These are phyloP conservation scores for Scutellaria barbata DNA, from an alignment of 257 asterid species.

Conservation along the genomic window DNA sequence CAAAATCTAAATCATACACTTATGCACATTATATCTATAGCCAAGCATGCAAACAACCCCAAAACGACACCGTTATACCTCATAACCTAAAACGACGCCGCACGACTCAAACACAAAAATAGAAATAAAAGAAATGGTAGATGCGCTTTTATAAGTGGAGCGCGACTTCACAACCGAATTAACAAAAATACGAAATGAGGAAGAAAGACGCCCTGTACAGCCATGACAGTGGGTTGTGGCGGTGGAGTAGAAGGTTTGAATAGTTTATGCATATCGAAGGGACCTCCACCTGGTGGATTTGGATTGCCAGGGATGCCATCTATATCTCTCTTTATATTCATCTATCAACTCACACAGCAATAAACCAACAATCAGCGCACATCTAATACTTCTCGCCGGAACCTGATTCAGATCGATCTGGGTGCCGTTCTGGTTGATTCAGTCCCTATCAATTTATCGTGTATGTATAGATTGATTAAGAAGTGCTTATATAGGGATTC, in stretches of 20 bases:
- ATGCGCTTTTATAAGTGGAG: too few relatives aligned
- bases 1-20: too few relatives aligned
- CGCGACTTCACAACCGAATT: too few relatives aligned
- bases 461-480: constrained; percentile 28
- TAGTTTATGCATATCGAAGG: constrained; percentile 72
- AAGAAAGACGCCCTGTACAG: too few relatives aligned
- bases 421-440: constrained; percentile 21
- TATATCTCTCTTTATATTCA: background rate
- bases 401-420: constrained; percentile 33
- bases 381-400: constrained; percentile 17
- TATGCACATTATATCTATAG: too few relatives aligned
- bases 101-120: too few relatives aligned
- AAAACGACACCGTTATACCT: too few relatives aligned
- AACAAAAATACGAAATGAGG: too few relatives aligned
- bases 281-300: constrained; percentile 73
- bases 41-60: too few relatives aligned
- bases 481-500: background rate
- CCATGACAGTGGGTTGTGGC: too few relatives aligned
- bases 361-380: constrained; percentile 22
- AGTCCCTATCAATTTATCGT: constrained; percentile 5
- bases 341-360: constrained; percentile 17
- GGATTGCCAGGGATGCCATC: constrained; percentile 89
- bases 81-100: too few relatives aligned
- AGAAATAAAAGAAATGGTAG: too few relatives aligned
- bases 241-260: constrained; percentile 68